A percentile compares a stretch with the other conserved stretches of the same genome.
phyloP scores from a whole-genome alignment of 139 green algal genomes.

The Chlorella sp. region DNA sequence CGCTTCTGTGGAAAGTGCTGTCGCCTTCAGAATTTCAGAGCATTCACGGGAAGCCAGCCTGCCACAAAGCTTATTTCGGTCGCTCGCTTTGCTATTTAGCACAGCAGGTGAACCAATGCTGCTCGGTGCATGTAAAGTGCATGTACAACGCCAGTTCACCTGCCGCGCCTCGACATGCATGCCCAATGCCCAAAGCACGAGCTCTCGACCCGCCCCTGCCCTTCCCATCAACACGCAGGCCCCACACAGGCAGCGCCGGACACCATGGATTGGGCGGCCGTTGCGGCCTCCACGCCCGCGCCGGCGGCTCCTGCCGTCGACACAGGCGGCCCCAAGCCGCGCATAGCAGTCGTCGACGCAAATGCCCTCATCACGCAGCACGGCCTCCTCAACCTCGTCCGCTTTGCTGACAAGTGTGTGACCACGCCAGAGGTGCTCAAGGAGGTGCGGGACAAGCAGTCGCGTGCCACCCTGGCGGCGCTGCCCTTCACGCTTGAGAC shows the following conservation, averaged over 20 bases:
- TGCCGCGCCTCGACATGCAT: background rate
- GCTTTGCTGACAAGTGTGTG: slow-evolving; percentile 63
- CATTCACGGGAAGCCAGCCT: too few relatives aligned
- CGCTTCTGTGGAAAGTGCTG: too few relatives aligned
- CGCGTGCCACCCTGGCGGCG: slow-evolving; percentile 61
- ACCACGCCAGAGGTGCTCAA: slow-evolving; percentile 84
- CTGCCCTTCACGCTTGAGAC: slow-evolving; percentile 72
- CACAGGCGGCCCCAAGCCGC: background rate
- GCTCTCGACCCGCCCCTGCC: background rate
- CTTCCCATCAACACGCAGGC: too few relatives aligned
- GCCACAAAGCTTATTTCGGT: too few relatives aligned
- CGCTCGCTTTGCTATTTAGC: too few relatives aligned
- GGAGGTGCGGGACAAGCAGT: slow-evolving; percentile 84
- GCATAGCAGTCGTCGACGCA: slow-evolving; percentile 80
- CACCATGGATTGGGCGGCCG: slow-evolving; percentile 46
- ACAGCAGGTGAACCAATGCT: background rate
- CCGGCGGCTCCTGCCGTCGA: background rate
- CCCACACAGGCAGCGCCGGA: too few relatives aligned
- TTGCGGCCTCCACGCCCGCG: slow-evolving; percentile 44
- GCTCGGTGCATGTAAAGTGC: too few relatives aligned
- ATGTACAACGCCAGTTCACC: background rate
- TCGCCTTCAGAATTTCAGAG: too few relatives aligned
- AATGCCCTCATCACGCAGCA: slow-evolving; percentile 90
- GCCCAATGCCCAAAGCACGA: background rate
- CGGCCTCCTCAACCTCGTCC: slow-evolving; percentile 50